Evolutionary conservation across 805 yeast species (phyloP).

Genomic region (Sugiyamaella chiloensis): DNA sequence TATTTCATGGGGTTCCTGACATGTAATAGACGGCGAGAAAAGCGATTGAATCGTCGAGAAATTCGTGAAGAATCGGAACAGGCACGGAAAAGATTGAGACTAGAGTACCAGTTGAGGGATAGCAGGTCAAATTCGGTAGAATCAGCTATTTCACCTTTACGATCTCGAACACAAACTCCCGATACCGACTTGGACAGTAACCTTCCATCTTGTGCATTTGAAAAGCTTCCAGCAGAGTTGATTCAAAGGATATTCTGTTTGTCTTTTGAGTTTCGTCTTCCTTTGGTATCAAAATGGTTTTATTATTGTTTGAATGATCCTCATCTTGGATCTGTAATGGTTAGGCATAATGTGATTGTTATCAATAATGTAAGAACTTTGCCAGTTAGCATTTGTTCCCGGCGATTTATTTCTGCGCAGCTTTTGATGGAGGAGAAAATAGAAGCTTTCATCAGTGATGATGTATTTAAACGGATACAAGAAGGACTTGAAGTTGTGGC

Average conservation of each 20-base stretch:
- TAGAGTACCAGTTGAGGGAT: no score
- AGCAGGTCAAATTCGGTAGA: no score
- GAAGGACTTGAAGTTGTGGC: no score
- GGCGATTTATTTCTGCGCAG: conserved; percentile 27
- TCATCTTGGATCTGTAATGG: conserved; percentile 7
- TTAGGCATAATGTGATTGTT: not conserved
- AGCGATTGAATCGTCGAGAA: no score
- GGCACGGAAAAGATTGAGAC: no score
- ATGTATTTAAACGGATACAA: not conserved
- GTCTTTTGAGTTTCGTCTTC: not conserved
- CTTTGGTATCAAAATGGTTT: not conserved
- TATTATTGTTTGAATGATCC: conserved; percentile 22
- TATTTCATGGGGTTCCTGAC: no score
- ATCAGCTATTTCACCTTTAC: no score
- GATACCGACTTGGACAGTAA: no score
- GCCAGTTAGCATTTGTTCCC: conserved; percentile 17
- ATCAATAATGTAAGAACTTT: conserved; percentile 10
- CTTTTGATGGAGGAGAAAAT: conserved; percentile 50
- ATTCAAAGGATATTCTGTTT: not conserved
- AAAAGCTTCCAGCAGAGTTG: conserved; percentile 1
- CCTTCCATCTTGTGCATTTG: no score
- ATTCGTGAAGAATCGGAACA: no score
- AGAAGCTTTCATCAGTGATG: conserved; percentile 26
- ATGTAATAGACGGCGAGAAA: no score
- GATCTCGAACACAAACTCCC: no score